Evolutionary conservation across 2,329 filamentous ascomycete genomes (phyloP), one percentile per base, ranked within the genome.

Genomic region (Cladophialophora yegresii): DNA sequence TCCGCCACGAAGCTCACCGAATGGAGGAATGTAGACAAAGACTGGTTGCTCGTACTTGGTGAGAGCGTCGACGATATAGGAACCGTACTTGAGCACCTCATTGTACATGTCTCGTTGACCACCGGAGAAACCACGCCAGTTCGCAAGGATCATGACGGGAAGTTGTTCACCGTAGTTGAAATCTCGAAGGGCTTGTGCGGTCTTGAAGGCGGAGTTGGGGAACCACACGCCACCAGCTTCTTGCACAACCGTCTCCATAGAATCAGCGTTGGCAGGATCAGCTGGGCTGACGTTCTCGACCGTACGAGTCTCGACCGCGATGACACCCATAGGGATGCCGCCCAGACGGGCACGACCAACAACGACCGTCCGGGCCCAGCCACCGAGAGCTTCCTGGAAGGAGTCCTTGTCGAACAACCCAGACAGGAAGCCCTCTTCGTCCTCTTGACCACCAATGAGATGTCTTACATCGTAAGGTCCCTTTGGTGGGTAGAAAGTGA

Each of bases 101-200:
- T 98, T 97, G 87, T 96, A 99, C 95, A 99, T 99, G 81, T 99
- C 95, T 72, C 93, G 92, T 82, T 99, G 95, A 70, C 95, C 95
- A 83, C 95, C 95, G 71, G 95, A 99, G 91, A 99, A 99, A 83
- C 95, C 95, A 87, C 95, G 89, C 95, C 95, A 99, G 85, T 99
- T 99, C 80, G 95, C 95, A 69, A 99, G 87, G 76, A 99, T 99
- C 92, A 99, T 98, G 71, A 99, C 83, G 63, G 95, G 95, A 75
- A 99, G 85, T 82, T 99, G 95, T 82, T 99, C 95, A 77, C 95
- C 95, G 71, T 96, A 87, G 87, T 99, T 99, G 87, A 99, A 99
- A 83, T 99, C 95, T 74, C 90, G 92, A 82, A 99, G 96, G 62
- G 95, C 95, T 80, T 99, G 95, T 2, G 95, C 95, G 67, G 95